Conservation (phyloP, 2,329 filamentous ascomycete species). For the Penicillium fuscoglaucum region DNA sequence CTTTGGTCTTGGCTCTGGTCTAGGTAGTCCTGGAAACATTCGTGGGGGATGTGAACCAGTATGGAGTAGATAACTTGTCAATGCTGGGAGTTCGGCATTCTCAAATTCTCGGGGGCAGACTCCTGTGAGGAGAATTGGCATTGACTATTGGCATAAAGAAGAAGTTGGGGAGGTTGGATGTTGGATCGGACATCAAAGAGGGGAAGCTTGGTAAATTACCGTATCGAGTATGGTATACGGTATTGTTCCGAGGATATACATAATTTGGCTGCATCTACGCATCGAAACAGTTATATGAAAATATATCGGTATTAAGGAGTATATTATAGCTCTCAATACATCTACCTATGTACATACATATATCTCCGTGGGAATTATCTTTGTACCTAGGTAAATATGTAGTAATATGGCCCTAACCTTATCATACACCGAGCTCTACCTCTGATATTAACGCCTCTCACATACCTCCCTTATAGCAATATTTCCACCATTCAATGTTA, state of each 20-base stretch:
- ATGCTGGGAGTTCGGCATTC: neutral
- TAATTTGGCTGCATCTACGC: neutral
- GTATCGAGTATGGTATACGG: neutral
- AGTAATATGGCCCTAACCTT: too few species aligned
- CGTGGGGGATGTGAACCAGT: neutral
- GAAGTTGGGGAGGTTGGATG: neutral
- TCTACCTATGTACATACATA: too few species aligned
- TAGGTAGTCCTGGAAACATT: neutral
- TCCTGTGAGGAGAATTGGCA: too few species aligned
- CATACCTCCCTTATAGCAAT: too few species aligned
- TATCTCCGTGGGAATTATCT: too few species aligned
- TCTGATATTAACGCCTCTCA: too few species aligned
- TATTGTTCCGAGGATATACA: neutral
- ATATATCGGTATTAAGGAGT: neutral
- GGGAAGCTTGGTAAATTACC: constrained; percentile 5
- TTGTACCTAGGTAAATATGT: too few species aligned
- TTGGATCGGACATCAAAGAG: neutral
- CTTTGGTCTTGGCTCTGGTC: neutral
- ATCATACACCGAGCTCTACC: too few species aligned
- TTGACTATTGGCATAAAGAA: neutral
- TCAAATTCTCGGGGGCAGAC: neutral
- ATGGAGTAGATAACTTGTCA: neutral
- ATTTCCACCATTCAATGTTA: too few species aligned
- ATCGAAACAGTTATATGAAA: neutral
- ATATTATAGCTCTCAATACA: neutral